phyloP scores from a whole-genome alignment of 176 grass and related monocot genomes.

The Eleusine coracana region DNA sequence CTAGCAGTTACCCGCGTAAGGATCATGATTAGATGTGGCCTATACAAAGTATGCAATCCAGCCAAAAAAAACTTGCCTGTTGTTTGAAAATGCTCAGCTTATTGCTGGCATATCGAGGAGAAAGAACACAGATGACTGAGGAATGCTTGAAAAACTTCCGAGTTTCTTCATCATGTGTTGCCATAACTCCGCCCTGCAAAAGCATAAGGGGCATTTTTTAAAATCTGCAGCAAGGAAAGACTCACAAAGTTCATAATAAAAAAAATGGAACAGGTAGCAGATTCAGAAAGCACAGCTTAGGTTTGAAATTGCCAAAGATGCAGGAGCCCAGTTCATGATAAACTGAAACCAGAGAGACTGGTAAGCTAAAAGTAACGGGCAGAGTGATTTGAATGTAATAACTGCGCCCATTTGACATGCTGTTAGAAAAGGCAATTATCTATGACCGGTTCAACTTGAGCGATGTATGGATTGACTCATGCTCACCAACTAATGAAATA shows the following conservation, averaged over 20 bases:
- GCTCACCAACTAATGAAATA: neutral
- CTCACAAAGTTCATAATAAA: neutral
- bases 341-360: slow-evolving; percentile 21
- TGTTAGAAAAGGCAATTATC: neutral
- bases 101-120: slow-evolving; percentile 90
- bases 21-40: slow-evolving; percentile 1
- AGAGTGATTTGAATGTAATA: slow-evolving; percentile 3
- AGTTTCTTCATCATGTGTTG: slow-evolving; percentile 96
- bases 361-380: slow-evolving; percentile 1
- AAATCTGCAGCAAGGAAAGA: neutral
- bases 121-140: slow-evolving; percentile 90
- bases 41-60: neutral
- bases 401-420: neutral
- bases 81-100: slow-evolving; percentile 98
- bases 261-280: too few species aligned
- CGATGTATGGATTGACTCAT: neutral
- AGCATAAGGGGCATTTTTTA: slow-evolving; percentile 19
- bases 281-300: neutral
- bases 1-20: neutral
- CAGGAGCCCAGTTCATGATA: neutral
- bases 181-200: slow-evolving; percentile 91
- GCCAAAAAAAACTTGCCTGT: slow-evolving; percentile 60
- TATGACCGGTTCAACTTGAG: neutral
- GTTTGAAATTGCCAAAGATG: slow-evolving; percentile 1
- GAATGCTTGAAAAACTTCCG: slow-evolving; percentile 96